Percentiles rank a stretch among this genome's conserved stretches.
Conservation (phyloP, 1,284 basidiomycete species). For the Fistulina hepatica region DNA sequence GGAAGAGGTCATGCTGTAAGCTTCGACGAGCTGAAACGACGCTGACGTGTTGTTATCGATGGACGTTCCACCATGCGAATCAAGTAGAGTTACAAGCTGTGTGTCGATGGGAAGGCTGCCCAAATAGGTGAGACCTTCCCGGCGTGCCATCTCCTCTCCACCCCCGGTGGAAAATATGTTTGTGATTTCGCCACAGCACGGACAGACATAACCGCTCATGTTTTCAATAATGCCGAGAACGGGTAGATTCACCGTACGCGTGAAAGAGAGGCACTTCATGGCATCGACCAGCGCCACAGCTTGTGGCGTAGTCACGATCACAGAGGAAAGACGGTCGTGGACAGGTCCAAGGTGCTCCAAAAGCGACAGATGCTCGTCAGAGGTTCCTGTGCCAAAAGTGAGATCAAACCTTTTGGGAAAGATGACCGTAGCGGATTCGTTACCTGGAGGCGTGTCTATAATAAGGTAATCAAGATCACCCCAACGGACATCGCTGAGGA, state of each 20-base stretch:
- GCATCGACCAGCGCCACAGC: conserved; percentile 93
- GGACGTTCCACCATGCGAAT: conserved; percentile 42
- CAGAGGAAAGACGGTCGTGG: conserved; percentile 66
- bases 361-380: conserved; percentile 95
- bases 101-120: conserved; percentile 93
- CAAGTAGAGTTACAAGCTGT: conserved; percentile 79
- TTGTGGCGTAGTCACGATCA: conserved; percentile 97
- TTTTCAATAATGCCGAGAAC: conserved; percentile 96
- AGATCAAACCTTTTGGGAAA: background rate
- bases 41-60: conserved; percentile 10
- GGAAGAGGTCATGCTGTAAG: conserved; percentile 53
- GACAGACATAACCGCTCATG: conserved; percentile 98
- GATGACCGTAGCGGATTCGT: background rate
- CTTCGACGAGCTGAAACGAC: conserved; percentile 38
- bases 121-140: conserved; percentile 69
- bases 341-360: conserved; percentile 88
- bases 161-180: conserved; percentile 95
- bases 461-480: conserved; percentile 93
- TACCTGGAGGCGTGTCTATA: conserved; percentile 95
- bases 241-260: conserved; percentile 74
- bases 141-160: conserved; percentile 75
- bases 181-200: conserved; percentile 87
- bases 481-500: conserved; percentile 94
- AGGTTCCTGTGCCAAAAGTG: conserved; percentile 92
- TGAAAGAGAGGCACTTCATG: conserved; percentile 93